Evolutionary conservation across 1,284 basidiomycete species (phyloP).

Genomic region (Marasmius fiardii): DNA sequence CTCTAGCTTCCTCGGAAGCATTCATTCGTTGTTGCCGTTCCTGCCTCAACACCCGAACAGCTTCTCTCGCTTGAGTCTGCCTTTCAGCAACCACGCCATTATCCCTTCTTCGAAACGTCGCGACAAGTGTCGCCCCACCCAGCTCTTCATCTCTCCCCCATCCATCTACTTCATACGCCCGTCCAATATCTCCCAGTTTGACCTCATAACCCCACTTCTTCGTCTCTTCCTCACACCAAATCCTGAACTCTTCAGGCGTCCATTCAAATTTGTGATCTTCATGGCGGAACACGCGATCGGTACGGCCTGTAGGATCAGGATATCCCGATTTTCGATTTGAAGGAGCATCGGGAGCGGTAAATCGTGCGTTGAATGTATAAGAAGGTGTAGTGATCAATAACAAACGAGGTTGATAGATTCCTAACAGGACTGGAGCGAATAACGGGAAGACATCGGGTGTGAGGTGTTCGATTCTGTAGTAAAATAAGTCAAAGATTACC

Average conservation of each 20-base stretch:
- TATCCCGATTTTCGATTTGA: constrained; percentile 41
- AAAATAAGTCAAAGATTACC: constrained; percentile 2
- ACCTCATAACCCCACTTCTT: constrained; percentile 75
- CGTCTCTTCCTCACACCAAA: constrained; percentile 67
- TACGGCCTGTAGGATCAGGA: constrained; percentile 74
- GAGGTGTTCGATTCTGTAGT: constrained; percentile 86
- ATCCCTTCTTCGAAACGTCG: constrained; percentile 55
- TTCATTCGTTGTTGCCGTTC: constrained; percentile 6
- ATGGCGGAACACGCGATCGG: constrained; percentile 74
- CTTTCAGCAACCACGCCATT: constrained; percentile 28
- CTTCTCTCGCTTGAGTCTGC: constrained; percentile 30
- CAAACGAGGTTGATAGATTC: constrained; percentile 77
- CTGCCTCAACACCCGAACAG: constrained; percentile 24
- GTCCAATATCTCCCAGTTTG: constrained; percentile 53
- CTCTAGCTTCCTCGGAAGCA: background rate
- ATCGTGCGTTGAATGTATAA: constrained; percentile 86
- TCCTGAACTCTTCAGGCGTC: constrained; percentile 76
- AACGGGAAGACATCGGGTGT: constrained; percentile 62
- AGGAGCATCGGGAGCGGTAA: constrained; percentile 59
- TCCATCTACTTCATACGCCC: constrained; percentile 53
- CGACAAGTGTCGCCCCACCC: constrained; percentile 73
- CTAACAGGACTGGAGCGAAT: constrained; percentile 82
- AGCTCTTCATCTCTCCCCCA: constrained; percentile 65
- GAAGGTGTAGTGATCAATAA: constrained; percentile 89
- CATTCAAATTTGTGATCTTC: constrained; percentile 93